A percentile compares a stretch with the other conserved stretches of the same genome.
Conservation (phyloP, 2,329 filamentous ascomycete species). For the Rhynchosporium secalis region DNA sequence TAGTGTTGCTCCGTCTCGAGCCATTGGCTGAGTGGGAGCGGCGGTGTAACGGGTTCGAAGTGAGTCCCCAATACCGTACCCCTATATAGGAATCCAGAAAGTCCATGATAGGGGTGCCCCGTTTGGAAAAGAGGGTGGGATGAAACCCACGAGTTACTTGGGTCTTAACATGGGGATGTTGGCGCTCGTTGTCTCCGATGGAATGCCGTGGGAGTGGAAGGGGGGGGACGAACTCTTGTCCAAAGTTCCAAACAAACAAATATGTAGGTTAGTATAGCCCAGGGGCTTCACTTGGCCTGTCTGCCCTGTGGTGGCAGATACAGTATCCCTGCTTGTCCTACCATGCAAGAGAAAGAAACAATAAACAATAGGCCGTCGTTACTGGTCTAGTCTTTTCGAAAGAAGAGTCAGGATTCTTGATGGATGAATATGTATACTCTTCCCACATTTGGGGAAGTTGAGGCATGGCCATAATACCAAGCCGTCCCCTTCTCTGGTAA, state of each 20-base stretch:
- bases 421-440: neutral
- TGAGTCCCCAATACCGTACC: conserved; percentile 11
- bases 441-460: neutral
- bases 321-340: conserved; percentile 7
- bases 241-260: conserved; percentile 24
- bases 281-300: conserved; percentile 13
- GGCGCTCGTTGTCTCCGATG: conserved; percentile 15
- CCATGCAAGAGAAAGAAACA: conserved; percentile 10
- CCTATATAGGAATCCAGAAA: conserved; percentile 1
- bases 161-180: conserved; percentile 17
- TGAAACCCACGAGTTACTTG: conserved; percentile 15
- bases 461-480: neutral
- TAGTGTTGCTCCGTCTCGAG: conserved; percentile 11
- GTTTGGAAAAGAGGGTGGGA: conserved; percentile 8
- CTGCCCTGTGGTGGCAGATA: conserved; percentile 21
- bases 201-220: conserved; percentile 13
- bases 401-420: conserved; percentile 10
- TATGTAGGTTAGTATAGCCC: conserved; percentile 21
- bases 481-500: neutral
- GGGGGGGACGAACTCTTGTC: neutral
- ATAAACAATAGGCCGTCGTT: conserved; percentile 2
- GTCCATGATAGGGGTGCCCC: neutral
- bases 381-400: neutral
- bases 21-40: conserved; percentile 24
- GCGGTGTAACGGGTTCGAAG: conserved; percentile 26